Evolutionary conservation across 768 basidiomycete genomes (phyloP), one percentile per base, ranked within the genome.

Genomic region (Nidula microcarpa): DNA sequence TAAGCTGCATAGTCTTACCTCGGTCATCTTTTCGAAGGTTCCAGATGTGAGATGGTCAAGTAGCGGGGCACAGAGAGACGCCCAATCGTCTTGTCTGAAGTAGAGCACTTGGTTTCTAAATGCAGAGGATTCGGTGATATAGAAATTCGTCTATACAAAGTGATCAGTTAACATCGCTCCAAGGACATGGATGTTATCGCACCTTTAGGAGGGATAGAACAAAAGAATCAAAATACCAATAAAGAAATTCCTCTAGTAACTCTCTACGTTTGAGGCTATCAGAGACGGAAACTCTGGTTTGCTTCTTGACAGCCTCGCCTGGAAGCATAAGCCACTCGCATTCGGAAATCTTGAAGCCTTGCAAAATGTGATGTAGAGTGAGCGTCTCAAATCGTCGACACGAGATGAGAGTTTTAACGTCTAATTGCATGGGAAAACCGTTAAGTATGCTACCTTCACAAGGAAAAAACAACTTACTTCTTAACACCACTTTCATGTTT

Each of bases 61-160:
- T 30, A 98, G 76, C 1, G 97, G 97, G 8, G 79, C 72, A 53
- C 94, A 95, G 5, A 98, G 76, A 2, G 68, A 71, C n/a, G 78
- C 74, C 97, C 96, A 99, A 59, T 96, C 94, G 49, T 96, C 93
- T 51, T 98, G 94, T 9, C 92, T 83, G 66, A 97, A 98, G 64
- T 95, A 99, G 0, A 98, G 72, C 1, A 95, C 78, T 43, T 83
- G 82, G 55, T 94, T 89, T 39, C 87, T 78, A 61, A 86, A 92
- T 6, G 87, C 89, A 16, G 89, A 86, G 0, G 95, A 92, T 57
- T 98, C 91, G 0, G 97, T 98, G 43, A 94, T 78, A 67, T 98
- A 98, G 70, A 97, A 99, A 0, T 87, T 86, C 2, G 92, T 92
- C 95, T 98, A 57, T 47, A 50, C 45, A 34, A 47, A 45, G 3